Percentiles rank a stretch among this genome's conserved stretches.
Conservation (phyloP, 225 moss, liverwort and hornwort species). For the Bryum argenteum region DNA sequence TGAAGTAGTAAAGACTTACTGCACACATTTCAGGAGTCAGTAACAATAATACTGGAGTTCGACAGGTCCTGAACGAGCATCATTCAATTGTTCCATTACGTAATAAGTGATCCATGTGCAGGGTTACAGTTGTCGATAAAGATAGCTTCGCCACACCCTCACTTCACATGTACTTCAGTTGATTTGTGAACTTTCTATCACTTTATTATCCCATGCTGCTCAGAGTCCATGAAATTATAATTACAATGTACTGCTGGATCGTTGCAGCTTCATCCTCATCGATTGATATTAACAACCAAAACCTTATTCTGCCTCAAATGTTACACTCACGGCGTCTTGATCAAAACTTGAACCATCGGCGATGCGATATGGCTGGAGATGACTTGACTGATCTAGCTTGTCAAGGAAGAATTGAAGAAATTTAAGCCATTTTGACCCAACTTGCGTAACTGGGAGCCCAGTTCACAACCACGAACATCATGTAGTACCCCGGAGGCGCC, state of each 20-base stretch:
- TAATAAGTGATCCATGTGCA: too few species aligned
- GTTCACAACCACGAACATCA: constrained; percentile 50
- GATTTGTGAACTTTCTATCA: too few species aligned
- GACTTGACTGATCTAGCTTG: neutral
- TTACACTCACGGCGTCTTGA: constrained; percentile 7
- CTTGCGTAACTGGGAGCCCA: constrained; percentile 41
- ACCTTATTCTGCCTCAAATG: constrained; percentile 11
- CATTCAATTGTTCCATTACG: too few species aligned
- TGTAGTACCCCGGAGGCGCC: constrained; percentile 59
- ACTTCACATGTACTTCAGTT: too few species aligned
- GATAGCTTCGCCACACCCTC: too few species aligned
- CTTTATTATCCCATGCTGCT: too few species aligned
- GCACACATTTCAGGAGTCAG: too few species aligned
- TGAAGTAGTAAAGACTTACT: too few species aligned
- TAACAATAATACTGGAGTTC: too few species aligned
- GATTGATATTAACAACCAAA: neutral
- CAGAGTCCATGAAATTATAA: neutral
- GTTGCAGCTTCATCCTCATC: neutral
- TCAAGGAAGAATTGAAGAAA: neutral
- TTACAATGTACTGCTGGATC: neutral
- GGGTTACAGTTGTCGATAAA: too few species aligned
- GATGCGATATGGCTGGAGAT: neutral
- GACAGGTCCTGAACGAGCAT: too few species aligned
- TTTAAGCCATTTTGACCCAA: constrained; percentile 42
- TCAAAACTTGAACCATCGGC: constrained; percentile 14